A percentile compares a stretch with the other conserved stretches of the same genome.
These are phyloP conservation scores for Byssochlamys sp. DNA, from an alignment of 2,329 filamentous ascomycete genomes.

Conservation along the genomic window DNA sequence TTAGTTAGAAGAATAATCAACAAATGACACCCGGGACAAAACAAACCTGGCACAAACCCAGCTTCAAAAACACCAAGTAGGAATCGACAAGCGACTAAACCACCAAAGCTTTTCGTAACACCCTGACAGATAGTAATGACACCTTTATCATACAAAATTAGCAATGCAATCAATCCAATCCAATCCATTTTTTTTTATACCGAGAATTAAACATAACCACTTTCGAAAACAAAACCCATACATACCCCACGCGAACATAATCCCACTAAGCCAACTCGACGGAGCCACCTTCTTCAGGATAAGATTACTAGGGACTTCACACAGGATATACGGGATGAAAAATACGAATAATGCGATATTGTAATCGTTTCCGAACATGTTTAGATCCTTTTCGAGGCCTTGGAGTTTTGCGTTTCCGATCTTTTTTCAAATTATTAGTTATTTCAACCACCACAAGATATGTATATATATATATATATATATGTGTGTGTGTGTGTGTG, in stretches of 20 bases:
- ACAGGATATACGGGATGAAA: slow-evolving; percentile 19
- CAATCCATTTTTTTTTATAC: no score
- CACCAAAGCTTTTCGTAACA: slow-evolving; percentile 30
- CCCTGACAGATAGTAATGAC: slow-evolving; percentile 37
- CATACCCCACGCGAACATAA: slow-evolving; percentile 35
- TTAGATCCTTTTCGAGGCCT: slow-evolving; percentile 12
- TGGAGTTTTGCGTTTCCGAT: slow-evolving; percentile 14
- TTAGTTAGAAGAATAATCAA: neutral
- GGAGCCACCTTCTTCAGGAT: slow-evolving; percentile 26
- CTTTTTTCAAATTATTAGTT: neutral
- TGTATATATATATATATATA: neutral
- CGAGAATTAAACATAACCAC: no score
- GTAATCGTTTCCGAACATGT: slow-evolving; percentile 19
- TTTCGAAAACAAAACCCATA: no score
- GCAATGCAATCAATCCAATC: no score
- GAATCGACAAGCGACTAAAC: slow-evolving; percentile 28
- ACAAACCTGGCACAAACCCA: slow-evolving; percentile 28
- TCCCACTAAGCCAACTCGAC: slow-evolving; percentile 32
- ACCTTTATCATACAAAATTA: slow-evolving; percentile 17
- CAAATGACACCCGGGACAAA: neutral
- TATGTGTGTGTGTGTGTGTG: no score
- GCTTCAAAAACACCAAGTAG: slow-evolving; percentile 30
- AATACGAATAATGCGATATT: slow-evolving; percentile 28
- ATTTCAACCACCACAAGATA: neutral
- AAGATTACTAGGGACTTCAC: slow-evolving; percentile 21